Evolutionary conservation across 2,329 filamentous ascomycete species (phyloP).

Genomic region (Trichothecium sympodiale): DNA sequence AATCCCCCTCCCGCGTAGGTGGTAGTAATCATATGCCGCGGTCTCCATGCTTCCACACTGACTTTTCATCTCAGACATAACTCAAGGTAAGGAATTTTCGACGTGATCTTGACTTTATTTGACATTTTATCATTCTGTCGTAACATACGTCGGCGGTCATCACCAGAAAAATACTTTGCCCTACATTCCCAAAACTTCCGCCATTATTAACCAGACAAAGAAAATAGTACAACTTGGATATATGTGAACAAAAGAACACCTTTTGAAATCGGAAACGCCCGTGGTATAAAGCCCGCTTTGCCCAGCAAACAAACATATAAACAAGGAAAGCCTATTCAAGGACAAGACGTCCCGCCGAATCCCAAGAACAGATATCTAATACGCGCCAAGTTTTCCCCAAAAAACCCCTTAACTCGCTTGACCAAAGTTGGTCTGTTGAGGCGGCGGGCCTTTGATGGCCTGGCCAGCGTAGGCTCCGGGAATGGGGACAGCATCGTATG

Average conservation of each 20-base stretch:
- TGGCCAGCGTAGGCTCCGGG: constrained; percentile 66
- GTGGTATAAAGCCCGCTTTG: constrained; percentile 3
- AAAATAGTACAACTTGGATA: background rate
- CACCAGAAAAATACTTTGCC: no score
- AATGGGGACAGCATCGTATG: constrained; percentile 79
- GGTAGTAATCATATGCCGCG: no score
- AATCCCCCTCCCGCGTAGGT: no score
- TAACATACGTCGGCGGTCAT: no score
- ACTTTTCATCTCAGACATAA: no score
- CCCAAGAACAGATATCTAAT: no score
- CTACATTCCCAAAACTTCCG: no score
- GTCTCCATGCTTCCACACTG: no score
- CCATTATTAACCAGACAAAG: background rate
- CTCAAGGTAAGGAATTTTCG: no score
- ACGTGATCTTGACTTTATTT: no score
- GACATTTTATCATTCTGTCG: no score
- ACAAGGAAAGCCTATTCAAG: constrained; percentile 4
- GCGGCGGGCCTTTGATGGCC: constrained; percentile 39
- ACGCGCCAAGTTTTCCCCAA: background rate
- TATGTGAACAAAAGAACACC: background rate
- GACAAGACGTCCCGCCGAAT: no score
- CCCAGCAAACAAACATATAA: background rate
- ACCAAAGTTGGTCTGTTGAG: constrained; percentile 32
- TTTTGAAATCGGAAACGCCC: constrained; percentile 1
- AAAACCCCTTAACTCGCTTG: constrained; percentile 14